Evolutionary conservation across 2,329 filamentous ascomycete species (phyloP).

Genomic region (Penicillium sp.): DNA sequence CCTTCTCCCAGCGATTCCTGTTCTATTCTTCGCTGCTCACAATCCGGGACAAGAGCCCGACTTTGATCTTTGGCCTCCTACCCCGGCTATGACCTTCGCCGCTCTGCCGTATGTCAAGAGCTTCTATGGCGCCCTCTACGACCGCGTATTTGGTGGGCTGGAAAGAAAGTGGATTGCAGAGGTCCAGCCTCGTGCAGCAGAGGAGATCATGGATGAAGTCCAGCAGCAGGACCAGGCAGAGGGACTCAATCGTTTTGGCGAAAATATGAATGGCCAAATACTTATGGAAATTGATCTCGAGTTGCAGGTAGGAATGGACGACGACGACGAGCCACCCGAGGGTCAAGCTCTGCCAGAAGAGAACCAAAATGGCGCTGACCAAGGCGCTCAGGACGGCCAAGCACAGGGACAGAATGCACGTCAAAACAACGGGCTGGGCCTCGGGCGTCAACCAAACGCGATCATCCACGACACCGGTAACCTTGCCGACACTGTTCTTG

Average conservation of each 20-base stretch:
- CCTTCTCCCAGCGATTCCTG: constrained; percentile 63
- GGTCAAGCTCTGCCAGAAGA: constrained; percentile 30
- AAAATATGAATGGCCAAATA: constrained; percentile 44
- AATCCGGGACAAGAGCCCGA: constrained; percentile 50
- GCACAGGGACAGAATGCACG: constrained; percentile 28
- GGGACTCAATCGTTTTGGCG: constrained; percentile 28
- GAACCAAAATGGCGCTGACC: constrained; percentile 27
- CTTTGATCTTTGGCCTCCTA: constrained; percentile 66
- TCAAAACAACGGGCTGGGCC: constrained; percentile 29
- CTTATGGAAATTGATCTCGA: constrained; percentile 55
- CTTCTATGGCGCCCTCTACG: constrained; percentile 65
- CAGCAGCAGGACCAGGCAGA: constrained; percentile 39
- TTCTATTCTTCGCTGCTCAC: constrained; percentile 56
- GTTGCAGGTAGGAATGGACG: constrained; percentile 53
- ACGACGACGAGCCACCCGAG: constrained; percentile 43
- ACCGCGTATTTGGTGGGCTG: constrained; percentile 58
- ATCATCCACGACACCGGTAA: constrained; percentile 57
- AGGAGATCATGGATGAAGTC: constrained; percentile 38
- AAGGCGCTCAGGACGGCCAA: constrained; percentile 30
- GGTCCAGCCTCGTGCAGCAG: constrained; percentile 59
- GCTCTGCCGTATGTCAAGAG: constrained; percentile 66
- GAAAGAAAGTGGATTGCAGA: constrained; percentile 65
- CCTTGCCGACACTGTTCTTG: constrained; percentile 63
- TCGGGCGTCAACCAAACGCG: constrained; percentile 48
- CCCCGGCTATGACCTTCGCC: constrained; percentile 66